Evolutionary conservation across 108 stramenopile species (phyloP).

Genomic region (Discostella pseudostelligera): DNA sequence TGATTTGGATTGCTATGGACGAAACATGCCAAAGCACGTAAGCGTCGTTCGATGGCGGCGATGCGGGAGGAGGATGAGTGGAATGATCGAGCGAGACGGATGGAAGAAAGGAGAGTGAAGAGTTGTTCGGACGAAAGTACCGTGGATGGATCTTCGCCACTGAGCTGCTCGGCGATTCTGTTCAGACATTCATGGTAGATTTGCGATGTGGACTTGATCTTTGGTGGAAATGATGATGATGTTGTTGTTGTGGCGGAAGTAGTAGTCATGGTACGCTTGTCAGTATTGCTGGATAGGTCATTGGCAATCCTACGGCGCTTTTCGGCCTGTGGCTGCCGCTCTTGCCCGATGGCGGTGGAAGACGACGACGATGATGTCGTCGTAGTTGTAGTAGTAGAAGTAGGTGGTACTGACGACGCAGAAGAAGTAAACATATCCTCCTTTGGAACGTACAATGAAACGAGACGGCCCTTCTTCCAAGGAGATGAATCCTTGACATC

Average conservation of each 20-base stretch:
- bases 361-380: not conserved
- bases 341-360: not conserved
- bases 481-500: not conserved
- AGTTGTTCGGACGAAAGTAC: slow-evolving; percentile 57
- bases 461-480: slow-evolving; percentile 2
- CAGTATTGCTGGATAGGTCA: not conserved
- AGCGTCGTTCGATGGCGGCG: slow-evolving; percentile 67
- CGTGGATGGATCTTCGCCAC: no score
- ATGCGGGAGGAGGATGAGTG: slow-evolving; percentile 53
- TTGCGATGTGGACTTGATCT: slow-evolving; percentile 48
- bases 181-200: slow-evolving; percentile 41
- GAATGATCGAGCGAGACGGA: slow-evolving; percentile 77
- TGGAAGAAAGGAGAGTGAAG: slow-evolving; percentile 72
- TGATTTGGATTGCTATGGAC: slow-evolving; percentile 74
- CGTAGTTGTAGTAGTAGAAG: not conserved
- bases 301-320: slow-evolving; percentile 27
- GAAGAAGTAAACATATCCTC: slow-evolving; percentile 22
- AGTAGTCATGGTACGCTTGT: no score
- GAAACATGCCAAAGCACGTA: slow-evolving; percentile 72
- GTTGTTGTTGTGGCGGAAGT: no score
- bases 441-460: slow-evolving; percentile 13
- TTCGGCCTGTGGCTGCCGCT: slow-evolving; percentile 5
- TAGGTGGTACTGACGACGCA: not conserved
- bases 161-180: slow-evolving; percentile 16
- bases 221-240: not conserved